Evolutionary conservation across 805 yeast genomes (phyloP).

Genomic region (Nakazawaea peltata): DNA sequence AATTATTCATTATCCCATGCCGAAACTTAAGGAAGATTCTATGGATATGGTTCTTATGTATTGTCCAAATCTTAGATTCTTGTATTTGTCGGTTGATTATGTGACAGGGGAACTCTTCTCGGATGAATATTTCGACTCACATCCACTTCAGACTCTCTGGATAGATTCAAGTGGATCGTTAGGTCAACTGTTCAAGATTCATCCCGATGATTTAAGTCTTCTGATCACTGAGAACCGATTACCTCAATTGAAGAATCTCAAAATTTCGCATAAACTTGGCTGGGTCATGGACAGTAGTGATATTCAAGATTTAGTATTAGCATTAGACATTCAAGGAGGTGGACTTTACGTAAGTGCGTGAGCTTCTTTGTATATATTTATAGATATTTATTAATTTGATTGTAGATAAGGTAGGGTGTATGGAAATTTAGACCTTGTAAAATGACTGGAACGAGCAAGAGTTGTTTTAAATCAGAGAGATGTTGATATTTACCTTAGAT

Average conservation of each 20-base stretch:
- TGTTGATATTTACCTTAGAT: no score
- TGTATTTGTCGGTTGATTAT: slow-evolving; percentile 78
- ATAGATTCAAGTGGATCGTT: slow-evolving; percentile 81
- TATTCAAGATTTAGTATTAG: slow-evolving; percentile 55
- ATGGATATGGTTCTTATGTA: slow-evolving; percentile 65
- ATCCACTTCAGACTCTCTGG: slow-evolving; percentile 42
- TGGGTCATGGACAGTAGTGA: slow-evolving; percentile 70
- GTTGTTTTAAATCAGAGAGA: no score
- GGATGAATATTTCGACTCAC: slow-evolving; percentile 41
- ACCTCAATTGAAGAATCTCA: slow-evolving; percentile 55
- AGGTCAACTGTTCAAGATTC: slow-evolving; percentile 76
- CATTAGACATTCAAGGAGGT: slow-evolving; percentile 69
- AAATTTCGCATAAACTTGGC: slow-evolving; percentile 71
- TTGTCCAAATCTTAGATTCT: slow-evolving; percentile 63
- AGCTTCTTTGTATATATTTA: background rate
- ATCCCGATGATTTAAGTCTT: slow-evolving; percentile 82
- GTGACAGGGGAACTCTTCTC: slow-evolving; percentile 35
- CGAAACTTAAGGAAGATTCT: slow-evolving; percentile 58
- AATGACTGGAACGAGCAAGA: no score
- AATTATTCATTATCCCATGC: slow-evolving; percentile 83
- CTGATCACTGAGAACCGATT: slow-evolving; percentile 75
- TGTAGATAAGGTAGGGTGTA: no score
- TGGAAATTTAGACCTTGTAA: no score
- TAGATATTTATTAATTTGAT: background rate
- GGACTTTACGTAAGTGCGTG: slow-evolving; percentile 52